Base-by-base conservation (phyloP, 352 stramenopile species). In the Globisporangium parvum region DNA sequence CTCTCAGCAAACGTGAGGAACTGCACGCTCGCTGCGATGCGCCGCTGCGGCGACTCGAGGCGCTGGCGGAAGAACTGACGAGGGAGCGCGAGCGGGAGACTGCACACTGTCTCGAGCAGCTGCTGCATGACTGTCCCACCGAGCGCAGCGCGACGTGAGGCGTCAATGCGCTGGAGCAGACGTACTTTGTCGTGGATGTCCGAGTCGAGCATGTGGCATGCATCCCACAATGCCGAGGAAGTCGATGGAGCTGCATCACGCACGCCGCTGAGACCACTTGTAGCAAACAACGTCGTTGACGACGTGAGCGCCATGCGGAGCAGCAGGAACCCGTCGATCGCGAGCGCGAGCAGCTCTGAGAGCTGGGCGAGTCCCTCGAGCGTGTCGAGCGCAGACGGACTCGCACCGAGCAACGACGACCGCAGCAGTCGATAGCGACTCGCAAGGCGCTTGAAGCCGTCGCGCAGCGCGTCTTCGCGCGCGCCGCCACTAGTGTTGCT, bases 1-100 rank as follows among this genome's bases (percentile, higher is more conserved):
- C 60, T 71, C 40, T 85, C 74, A 0, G 70, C 59, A 35, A 69
- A 72, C 1, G 74, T 85, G 26, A 85, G 42, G 37, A 85, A 85
- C 26, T 80, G 69, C 8, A 63, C 67, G 42, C 68, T 81, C 0
- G 70, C 69, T 0, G 59, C 60, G 10, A 85, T 28, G 10, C 61
- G 63, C 2, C 63, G 58, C 41, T 65, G 39, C 41, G 41, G 33
- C 20, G 31, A 41, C 15, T 47, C 56, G 24, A 75, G 40, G 46
- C 63, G 59, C 23, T 67, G 70, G 8, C 74, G 65, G 56, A 85
- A 85, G 35, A 85, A 85, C 12, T 76, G 28, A 9, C 53, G 62
- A 5, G 71, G 71, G 3, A 81, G 31, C 23, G 53, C 45, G 21
- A 37, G 61, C 41, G 74, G 67, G 20, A 77, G 9, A 20, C 47